Base-by-base conservation (phyloP, 1,284 basidiomycete species). In the Xanthoconium separans region DNA sequence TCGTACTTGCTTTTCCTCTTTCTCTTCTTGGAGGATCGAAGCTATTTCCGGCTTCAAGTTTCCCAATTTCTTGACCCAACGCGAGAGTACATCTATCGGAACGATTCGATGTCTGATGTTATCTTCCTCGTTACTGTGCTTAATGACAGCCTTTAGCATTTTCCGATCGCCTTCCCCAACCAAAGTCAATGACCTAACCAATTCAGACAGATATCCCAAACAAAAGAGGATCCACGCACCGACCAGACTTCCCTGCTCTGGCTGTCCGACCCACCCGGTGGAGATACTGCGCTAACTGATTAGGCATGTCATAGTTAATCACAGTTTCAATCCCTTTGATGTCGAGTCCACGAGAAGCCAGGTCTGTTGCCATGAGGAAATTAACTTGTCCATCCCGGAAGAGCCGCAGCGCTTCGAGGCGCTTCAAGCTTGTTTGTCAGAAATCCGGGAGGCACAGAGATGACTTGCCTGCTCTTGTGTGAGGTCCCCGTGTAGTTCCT, bases 301-400 rank as follows among this genome's bases (percentile, higher is more conserved):
- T 83, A 4, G 96, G 95, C 95, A 98, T 97, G 72, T 98, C 95
- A 69, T 95, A 98, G 73, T 98, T 98, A 69, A 98, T 93, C 54
- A 98, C 93, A 1, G 93, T 95, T 67, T 97, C 91, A n/a, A 98
- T 89, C 18, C 95, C 95, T 65, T 95, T 96, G 76, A 98, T 98
- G 75, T 98, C 95, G 31, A 98, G 79, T 73, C 95, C 95, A 62
- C 95, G 88, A 57, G 93, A 92, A 24, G 96, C 96, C 20, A 99
- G 79, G 72, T 98, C 96, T 1, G 96, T 99, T 1, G 95, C 95
- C 77, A 98, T 89, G 9, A 99, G 78, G 72, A 87, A 98, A 69
- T 95, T 91, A 34, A 91, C 89, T 41, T 81, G 72, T 29, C 92
- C 89, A 57, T 93, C 90, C 54, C 93, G 88, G 76, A 98, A 99